Base-by-base conservation (phyloP, 306 rosid genomes). In the Abrus pulchellus region DNA sequence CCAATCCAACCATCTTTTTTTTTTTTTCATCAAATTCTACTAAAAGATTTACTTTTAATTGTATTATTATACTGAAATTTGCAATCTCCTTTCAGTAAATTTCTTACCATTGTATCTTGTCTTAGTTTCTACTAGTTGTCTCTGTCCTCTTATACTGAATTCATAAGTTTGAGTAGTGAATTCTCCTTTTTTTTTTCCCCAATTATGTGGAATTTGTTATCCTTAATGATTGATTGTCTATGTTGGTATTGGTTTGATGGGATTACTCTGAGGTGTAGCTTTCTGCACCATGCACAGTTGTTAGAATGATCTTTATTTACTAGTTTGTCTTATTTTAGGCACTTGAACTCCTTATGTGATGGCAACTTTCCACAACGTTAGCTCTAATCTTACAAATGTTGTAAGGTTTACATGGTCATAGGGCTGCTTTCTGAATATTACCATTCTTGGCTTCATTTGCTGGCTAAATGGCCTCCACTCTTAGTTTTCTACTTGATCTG, bases 331-430 rank as follows among this genome's bases (percentile, higher is more conserved):
- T 68, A 54, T 74, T 59, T 66, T 62, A 20, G 41, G 60, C 49
- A 54, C 56, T 57, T 74, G 72, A 77, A 63, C 41, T 55, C 53
- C 44, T 57, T 20, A 0, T 50, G 44, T 47, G 61, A 12, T 67
- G 78, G 68, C 20, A 20, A 20, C 20, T 78, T 75, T 84, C 80
- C 34, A 13, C 66, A 36, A 29, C 60, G 49, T 11, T 6, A 9
- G 64, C 38, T 75, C 60, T 12, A 43, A 34, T 49, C 60, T 70
- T 41, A 53, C 63, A 34, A 71, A 50, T 71, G 61, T 77, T 54
- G 66, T 60, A 50, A 62, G 80, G 53, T 60, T 74, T 59, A 54
- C 72, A 33, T 84, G 80, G 64, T 54, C 79, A 60, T 59, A 40
- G 49, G 61, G 48, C 65, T 72, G 47, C 83, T 14, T 68, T 75